Evolutionary conservation across 805 yeast genomes (phyloP).

Genomic region (Grigorovia jiainica): DNA sequence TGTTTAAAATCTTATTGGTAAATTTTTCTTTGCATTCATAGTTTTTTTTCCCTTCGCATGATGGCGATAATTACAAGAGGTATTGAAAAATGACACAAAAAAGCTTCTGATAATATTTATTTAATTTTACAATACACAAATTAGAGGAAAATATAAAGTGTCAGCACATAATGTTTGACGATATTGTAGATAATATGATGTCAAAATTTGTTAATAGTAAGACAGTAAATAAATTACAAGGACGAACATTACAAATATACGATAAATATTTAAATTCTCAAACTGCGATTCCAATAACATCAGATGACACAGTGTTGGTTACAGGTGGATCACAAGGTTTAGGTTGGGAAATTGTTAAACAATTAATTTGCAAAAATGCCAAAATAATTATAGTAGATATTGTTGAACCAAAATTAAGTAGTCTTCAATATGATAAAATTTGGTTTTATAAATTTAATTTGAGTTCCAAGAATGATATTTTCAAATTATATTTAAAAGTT

Average conservation of each 20-base stretch:
- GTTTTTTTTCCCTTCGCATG: no score
- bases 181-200: no score
- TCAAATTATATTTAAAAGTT: constrained; percentile 33
- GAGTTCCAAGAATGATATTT: constrained; percentile 39
- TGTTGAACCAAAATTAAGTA: constrained; percentile 18
- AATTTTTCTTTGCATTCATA: no score
- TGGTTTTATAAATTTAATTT: constrained; percentile 65
- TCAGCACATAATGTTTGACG: no score
- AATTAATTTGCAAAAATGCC: constrained; percentile 36
- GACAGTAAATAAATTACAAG: not conserved
- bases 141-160: no score
- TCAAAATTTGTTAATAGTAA: no score
- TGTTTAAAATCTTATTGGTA: no score
- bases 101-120: no score
- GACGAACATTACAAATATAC: not conserved
- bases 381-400: constrained; percentile 63
- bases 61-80: no score
- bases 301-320: constrained; percentile 41
- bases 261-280: not conserved
- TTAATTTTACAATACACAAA: no score
- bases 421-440: constrained; percentile 32
- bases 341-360: constrained; percentile 52
- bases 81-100: no score
- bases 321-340: constrained; percentile 84
- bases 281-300: not conserved